Conservation (phyloP, 2,329 filamentous ascomycete genomes). For the Aspergillus piperis region DNA sequence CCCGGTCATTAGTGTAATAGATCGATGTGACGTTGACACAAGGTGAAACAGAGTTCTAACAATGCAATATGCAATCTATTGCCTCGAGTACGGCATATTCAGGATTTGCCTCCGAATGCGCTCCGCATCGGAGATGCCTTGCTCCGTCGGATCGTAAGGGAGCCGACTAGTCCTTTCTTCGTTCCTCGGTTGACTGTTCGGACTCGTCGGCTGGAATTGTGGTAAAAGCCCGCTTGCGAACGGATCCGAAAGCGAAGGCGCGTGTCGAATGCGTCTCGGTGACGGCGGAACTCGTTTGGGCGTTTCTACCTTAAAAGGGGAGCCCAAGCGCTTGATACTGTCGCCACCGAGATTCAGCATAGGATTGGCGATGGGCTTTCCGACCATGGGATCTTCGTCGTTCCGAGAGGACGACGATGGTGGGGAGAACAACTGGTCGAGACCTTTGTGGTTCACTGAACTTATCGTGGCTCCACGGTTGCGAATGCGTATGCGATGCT, state of each 20-base stretch:
- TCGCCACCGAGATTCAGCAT: constrained; percentile 40
- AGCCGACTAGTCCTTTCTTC: constrained; percentile 18
- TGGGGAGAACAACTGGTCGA: constrained; percentile 58
- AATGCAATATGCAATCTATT: constrained; percentile 20
- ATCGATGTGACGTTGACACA: constrained; percentile 27
- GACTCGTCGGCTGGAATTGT: constrained; percentile 19
- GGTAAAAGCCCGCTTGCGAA: constrained; percentile 36
- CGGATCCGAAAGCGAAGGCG: constrained; percentile 47
- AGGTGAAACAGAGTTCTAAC: constrained; percentile 22
- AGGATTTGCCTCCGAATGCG: constrained; percentile 43
- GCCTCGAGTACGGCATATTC: constrained; percentile 37
- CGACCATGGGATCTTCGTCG: constrained; percentile 24
- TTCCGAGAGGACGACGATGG: constrained; percentile 39
- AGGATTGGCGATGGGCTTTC: constrained; percentile 28
- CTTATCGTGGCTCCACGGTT: constrained; percentile 64
- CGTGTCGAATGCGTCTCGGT: constrained; percentile 40
- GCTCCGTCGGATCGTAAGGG: constrained; percentile 37
- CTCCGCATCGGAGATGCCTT: constrained; percentile 41
- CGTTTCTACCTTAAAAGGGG: constrained; percentile 48
- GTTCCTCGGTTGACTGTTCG: constrained; percentile 18
- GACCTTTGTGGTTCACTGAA: constrained; percentile 54
- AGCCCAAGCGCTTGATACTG: constrained; percentile 49
- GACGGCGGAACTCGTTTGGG: constrained; percentile 35
- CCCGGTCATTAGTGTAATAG: constrained; percentile 32
- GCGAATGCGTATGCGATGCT: constrained; percentile 60